A percentile compares a stretch with the other conserved stretches of the same genome.
Conservation (phyloP, 2,329 filamentous ascomycete genomes). For the Paecilomyces sp. region DNA sequence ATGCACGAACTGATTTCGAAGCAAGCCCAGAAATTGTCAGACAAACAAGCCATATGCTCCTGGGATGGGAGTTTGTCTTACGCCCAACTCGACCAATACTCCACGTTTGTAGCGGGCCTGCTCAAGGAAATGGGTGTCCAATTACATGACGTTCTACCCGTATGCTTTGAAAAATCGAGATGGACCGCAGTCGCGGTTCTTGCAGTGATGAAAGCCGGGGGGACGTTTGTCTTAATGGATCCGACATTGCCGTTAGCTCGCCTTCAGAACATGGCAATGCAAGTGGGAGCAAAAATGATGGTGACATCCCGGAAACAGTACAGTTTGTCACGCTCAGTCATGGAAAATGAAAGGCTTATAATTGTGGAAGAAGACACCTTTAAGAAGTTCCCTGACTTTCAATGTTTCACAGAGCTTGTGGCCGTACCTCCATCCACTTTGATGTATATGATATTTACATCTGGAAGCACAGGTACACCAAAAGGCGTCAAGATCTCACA, state of each 20-base stretch:
- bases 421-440: slow-evolving; percentile 27
- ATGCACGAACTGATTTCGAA: slow-evolving; percentile 42
- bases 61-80: slow-evolving; percentile 27
- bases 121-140: slow-evolving; percentile 14
- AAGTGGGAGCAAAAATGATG: slow-evolving; percentile 22
- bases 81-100: slow-evolving; percentile 26
- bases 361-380: not conserved
- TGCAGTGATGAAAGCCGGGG: slow-evolving; percentile 25
- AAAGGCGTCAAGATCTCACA: slow-evolving; percentile 59
- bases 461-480: slow-evolving; percentile 44
- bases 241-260: slow-evolving; percentile 25
- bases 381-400: slow-evolving; percentile 5
- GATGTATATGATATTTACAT: slow-evolving; percentile 56
- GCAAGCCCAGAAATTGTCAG: slow-evolving; percentile 6
- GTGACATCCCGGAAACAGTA: slow-evolving; percentile 21
- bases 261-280: slow-evolving; percentile 24
- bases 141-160: slow-evolving; percentile 19
- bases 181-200: slow-evolving; percentile 27
- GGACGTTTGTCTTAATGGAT: slow-evolving; percentile 25
- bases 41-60: slow-evolving; percentile 16
- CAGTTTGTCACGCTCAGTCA: slow-evolving; percentile 19
- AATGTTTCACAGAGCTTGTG: slow-evolving; percentile 8
- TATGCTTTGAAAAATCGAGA: slow-evolving; percentile 27
- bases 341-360: slow-evolving; percentile 17
- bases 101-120: slow-evolving; percentile 14